These are phyloP conservation scores for Suillus discolor DNA, from an alignment of 768 basidiomycete genomes.

Conservation along the genomic window DNA sequence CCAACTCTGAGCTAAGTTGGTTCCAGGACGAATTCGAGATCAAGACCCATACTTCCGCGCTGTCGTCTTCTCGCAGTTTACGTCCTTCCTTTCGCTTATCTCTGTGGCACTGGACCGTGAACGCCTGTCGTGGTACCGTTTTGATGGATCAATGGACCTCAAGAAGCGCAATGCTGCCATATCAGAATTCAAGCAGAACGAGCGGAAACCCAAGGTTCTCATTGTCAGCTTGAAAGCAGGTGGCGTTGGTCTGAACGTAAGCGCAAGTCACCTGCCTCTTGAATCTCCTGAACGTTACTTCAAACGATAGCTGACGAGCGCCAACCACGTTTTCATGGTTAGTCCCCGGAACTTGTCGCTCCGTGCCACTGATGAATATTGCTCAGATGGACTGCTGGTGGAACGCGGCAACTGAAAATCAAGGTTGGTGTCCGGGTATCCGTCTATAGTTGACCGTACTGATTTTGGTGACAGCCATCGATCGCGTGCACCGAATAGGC, in stretches of 20 bases:
- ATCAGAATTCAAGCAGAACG: constrained; percentile 71
- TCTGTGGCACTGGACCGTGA: constrained; percentile 72
- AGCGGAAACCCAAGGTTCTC: constrained; percentile 72
- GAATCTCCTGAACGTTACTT: constrained; percentile 11
- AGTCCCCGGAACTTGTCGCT: constrained; percentile 12
- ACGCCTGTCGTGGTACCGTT: constrained; percentile 68
- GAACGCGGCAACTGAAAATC: constrained; percentile 83
- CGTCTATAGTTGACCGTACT: not conserved
- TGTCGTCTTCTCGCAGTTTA: constrained; percentile 91
- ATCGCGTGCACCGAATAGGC: constrained; percentile 84
- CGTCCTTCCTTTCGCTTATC: constrained; percentile 84
- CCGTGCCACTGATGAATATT: constrained; percentile 7
- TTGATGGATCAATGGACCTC: constrained; percentile 92
- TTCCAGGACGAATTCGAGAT: constrained; percentile 58
- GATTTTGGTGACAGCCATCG: constrained; percentile 60
- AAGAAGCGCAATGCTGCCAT: constrained; percentile 78
- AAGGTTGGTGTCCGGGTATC: constrained; percentile 48
- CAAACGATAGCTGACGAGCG: constrained; percentile 61
- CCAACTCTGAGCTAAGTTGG: not conserved
- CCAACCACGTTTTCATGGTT: constrained; percentile 89
- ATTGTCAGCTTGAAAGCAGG: constrained; percentile 87
- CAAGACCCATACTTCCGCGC: constrained; percentile 80
- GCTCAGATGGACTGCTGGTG: constrained; percentile 91
- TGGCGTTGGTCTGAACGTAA: constrained; percentile 86
- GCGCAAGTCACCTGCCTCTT: constrained; percentile 21